These are phyloP conservation scores for Colletotrichum euphorbiae DNA, from an alignment of 2,329 filamentous ascomycete species.

Conservation along the genomic window DNA sequence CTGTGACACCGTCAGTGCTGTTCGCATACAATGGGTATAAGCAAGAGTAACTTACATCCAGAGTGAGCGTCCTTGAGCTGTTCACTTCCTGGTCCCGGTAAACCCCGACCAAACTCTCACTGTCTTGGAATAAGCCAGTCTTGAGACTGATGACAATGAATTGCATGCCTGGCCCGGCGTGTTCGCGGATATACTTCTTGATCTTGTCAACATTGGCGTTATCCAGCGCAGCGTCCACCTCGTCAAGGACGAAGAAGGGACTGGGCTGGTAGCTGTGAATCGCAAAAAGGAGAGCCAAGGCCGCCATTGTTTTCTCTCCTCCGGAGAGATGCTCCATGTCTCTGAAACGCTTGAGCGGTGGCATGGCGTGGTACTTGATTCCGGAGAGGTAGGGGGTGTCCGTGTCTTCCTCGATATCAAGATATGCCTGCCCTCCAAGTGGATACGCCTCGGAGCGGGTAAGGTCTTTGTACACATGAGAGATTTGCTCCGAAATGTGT, in stretches of 20 bases:
- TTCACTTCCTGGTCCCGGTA: slow-evolving; percentile 96
- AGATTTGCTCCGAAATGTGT: slow-evolving; percentile 96
- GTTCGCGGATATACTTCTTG: slow-evolving; percentile 94
- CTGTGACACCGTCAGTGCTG: slow-evolving; percentile 22
- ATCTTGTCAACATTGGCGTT: slow-evolving; percentile 97
- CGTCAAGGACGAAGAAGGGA: slow-evolving; percentile 97
- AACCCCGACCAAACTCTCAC: slow-evolving; percentile 93
- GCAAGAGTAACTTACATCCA: slow-evolving; percentile 81
- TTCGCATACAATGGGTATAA: neutral
- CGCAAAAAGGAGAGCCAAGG: slow-evolving; percentile 93
- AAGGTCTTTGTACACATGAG: slow-evolving; percentile 92
- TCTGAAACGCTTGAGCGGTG: slow-evolving; percentile 95
- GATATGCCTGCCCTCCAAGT: slow-evolving; percentile 87
- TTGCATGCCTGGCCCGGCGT: slow-evolving; percentile 97
- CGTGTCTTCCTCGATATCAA: slow-evolving; percentile 93
- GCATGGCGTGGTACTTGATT: slow-evolving; percentile 99
- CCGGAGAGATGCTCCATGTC: slow-evolving; percentile 99
- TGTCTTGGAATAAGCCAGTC: slow-evolving; percentile 94
- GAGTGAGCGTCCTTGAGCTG: slow-evolving; percentile 87
- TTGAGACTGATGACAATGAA: slow-evolving; percentile 99
- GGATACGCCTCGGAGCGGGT: slow-evolving; percentile 92
- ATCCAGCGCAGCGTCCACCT: slow-evolving; percentile 97
- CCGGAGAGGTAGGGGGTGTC: slow-evolving; percentile 95
- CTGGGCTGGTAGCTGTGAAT: slow-evolving; percentile 96
- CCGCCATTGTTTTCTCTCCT: slow-evolving; percentile 99